Evolutionary conservation across 768 basidiomycete genomes (phyloP), one percentile per base, ranked within the genome.

Genomic region (Leccinum barrowsii): DNA sequence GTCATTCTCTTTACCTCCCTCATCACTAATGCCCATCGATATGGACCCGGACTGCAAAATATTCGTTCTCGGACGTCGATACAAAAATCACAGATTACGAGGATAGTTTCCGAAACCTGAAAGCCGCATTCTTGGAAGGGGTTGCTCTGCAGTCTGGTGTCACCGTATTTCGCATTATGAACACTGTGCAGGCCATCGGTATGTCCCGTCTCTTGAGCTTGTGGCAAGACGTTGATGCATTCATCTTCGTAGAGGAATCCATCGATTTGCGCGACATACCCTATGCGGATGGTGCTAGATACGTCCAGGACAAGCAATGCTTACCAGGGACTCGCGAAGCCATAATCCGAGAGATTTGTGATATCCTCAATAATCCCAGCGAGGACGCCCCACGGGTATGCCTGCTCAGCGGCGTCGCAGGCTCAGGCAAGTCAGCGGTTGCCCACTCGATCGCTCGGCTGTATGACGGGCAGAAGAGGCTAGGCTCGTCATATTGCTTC

Each of bases 401-500:
- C 49, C 56, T 71, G 7, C 70, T 74, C 15, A 59, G 63, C 11
- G 73, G 73, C 3, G 59, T 61, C 17, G 60, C 64, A 0, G 69
- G 66, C 19, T 74, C 70, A 1, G 73, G 73, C 13, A 74, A 75
- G 52, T 72, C 74, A 11, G 61, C 67, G 1, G 56, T 74, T 21
- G 74, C 73, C 4, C 67, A 72, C 49, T 63, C 69, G 7, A 66
- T 72, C 21, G 73, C 74, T 50, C 52, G 52, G 21, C 44, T 62
- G 11, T 72, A 72, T 26, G 64, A 70, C 11, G 56, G 58, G 11
- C 61, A 72, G 44, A 17, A 58, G 30, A 65, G 74, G 24, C 57
- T 75, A 2, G 74, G 74, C 17, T 73, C 74, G 22, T 70, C 70
- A 5, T 69, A 66, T 19, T 76, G 66, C 54, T 71, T 76, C 56